phyloP scores from a whole-genome alignment of 1,284 basidiomycete species.

The Heliocybe sulcata region DNA sequence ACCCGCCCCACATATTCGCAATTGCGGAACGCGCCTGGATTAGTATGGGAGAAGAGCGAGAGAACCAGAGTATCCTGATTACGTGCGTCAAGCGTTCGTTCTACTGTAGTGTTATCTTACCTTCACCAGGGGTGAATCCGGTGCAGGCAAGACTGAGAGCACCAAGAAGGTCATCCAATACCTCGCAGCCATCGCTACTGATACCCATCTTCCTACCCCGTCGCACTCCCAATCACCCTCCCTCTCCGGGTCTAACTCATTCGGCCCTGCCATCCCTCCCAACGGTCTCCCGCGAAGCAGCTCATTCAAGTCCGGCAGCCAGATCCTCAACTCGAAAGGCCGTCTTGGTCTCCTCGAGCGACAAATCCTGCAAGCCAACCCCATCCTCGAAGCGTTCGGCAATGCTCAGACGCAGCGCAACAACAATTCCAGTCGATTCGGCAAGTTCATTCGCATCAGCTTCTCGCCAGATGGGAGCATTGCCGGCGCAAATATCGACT shows the following conservation, averaged over 20 bases:
- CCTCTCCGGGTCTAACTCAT: slow-evolving; percentile 19
- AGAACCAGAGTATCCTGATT: slow-evolving; percentile 97
- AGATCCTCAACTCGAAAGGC: slow-evolving; percentile 47
- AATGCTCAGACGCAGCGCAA: slow-evolving; percentile 99
- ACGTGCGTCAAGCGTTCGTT: slow-evolving; percentile 63
- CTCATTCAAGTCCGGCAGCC: slow-evolving; percentile 36
- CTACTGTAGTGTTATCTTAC: background rate
- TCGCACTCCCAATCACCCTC: slow-evolving; percentile 57
- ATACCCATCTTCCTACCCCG: slow-evolving; percentile 50
- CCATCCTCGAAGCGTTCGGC: slow-evolving; percentile 96
- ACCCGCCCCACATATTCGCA: slow-evolving; percentile 95
- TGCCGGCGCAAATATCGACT: slow-evolving; percentile 97
- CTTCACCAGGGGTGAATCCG: slow-evolving; percentile 83
- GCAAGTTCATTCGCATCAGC: slow-evolving; percentile 96
- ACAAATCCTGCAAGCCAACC: slow-evolving; percentile 97
- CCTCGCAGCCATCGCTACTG: slow-evolving; percentile 93
- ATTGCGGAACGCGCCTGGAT: slow-evolving; percentile 98
- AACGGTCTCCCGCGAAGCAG: slow-evolving; percentile 52
- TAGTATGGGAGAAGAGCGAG: slow-evolving; percentile 95
- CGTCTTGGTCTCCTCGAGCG: slow-evolving; percentile 87
- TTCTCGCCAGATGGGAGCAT: slow-evolving; percentile 94
- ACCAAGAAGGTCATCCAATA: slow-evolving; percentile 99
- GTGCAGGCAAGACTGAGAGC: slow-evolving; percentile 99
- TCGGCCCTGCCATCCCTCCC: slow-evolving; percentile 32
- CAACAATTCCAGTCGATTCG: slow-evolving; percentile 98